Percentiles rank a stretch among this genome's conserved stretches.
These are phyloP conservation scores for Tympanopsis confertula DNA, from an alignment of 2,329 filamentous ascomycete genomes.

Conservation along the genomic window DNA sequence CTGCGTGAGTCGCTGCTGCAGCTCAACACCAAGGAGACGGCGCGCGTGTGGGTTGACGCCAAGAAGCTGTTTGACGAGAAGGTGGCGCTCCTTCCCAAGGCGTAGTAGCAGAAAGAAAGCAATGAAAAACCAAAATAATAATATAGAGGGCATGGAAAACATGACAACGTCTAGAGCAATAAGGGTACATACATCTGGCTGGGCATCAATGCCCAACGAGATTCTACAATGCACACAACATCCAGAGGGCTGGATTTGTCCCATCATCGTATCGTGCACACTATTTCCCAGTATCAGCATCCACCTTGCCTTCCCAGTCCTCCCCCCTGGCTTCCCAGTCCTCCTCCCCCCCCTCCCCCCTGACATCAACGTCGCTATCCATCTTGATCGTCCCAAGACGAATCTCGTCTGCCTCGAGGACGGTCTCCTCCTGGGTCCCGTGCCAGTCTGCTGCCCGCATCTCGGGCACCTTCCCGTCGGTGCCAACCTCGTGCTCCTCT, in stretches of 20 bases:
- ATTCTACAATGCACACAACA: too few relatives aligned
- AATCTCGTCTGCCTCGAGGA: background rate
- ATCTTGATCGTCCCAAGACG: too few relatives aligned
- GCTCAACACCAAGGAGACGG: constrained; percentile 62
- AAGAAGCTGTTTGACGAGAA: constrained; percentile 78
- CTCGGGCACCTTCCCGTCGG: constrained; percentile 3
- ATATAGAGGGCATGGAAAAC: too few relatives aligned
- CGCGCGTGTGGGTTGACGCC: constrained; percentile 73
- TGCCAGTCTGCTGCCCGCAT: background rate
- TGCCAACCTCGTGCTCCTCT: constrained; percentile 10
- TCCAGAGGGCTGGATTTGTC: too few relatives aligned
- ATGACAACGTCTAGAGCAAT: too few relatives aligned
- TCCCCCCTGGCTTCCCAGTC: background rate
- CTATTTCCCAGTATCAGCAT: too few relatives aligned
- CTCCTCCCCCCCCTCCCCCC: background rate
- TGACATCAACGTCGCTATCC: background rate
- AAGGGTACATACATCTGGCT: too few relatives aligned
- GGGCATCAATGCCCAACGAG: too few relatives aligned
- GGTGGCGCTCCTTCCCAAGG: constrained; percentile 55
- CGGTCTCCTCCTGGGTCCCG: background rate
- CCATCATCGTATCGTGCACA: too few relatives aligned
- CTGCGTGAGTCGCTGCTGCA: constrained; percentile 67
- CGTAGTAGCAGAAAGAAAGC: too few relatives aligned
- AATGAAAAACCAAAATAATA: too few relatives aligned
- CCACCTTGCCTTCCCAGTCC: background rate